Base-by-base conservation (phyloP, 768 basidiomycete species). In the Suillus subalutaceus region DNA sequence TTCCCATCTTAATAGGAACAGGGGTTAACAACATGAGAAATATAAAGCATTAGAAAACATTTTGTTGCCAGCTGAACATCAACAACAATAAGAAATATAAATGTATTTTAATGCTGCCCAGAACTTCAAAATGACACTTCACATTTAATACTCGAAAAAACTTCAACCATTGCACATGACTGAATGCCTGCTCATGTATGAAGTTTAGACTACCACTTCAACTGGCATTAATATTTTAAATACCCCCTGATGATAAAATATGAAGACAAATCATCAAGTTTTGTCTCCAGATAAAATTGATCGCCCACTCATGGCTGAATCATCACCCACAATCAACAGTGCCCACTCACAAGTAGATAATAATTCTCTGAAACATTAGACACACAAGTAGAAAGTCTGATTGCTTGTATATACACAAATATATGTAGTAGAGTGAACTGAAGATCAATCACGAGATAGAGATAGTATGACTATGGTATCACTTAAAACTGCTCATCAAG, bases 401-500 rank as follows among this genome's bases (percentile, higher is more conserved):
- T n/a, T n/a, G n/a, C n/a, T n/a, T n/a, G n/a, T n/a, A 38, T 40
- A 3, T 40, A 40, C 8, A 3, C 12, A 3, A 40, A 40, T 9
- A 7, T 40, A 40, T 40, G 38, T 40, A 40, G 41, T 41, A 50
- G 9, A 23, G 10, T 23, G 23, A n/a, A 8, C 3, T 44, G 6
- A 48, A 48, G 6, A 52, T 52, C 26, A 52, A 26, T 26, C 23
- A 6, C 10, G 32, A 52, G 35, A 56, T 38, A 63, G 30, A 48
- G 62, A 63, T 48, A 63, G 32, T 23, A 63, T n/a, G 6, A 63
- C 62, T 53, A 63, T 9, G 15, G 62, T 52, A 53, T 63, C 20
- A 43, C 35, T 62, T 2, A 44, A 63, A 26, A 63, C 46, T 9
- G 20, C 26, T 46, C 62, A 63, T 50, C 10, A 5, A 37, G 62